Base-by-base conservation (phyloP, 768 basidiomycete species). In the Phanerochaete sordida region DNA sequence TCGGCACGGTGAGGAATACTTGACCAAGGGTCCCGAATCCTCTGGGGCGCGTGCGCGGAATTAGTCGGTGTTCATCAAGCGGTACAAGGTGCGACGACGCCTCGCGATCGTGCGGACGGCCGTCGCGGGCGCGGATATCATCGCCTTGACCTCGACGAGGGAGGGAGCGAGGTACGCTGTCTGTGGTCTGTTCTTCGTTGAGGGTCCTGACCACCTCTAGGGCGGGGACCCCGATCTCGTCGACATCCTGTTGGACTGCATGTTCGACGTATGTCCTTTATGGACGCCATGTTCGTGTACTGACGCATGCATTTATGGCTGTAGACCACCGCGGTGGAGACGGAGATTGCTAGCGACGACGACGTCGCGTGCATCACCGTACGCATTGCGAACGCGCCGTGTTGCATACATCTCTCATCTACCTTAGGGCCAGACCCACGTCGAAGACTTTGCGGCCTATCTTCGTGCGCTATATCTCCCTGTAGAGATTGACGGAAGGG, bases 241-340 rank as follows among this genome's bases (percentile, higher is more conserved):
- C 0, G 65, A 64, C 24, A 37, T 35, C 23, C 35, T 68, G 0
- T 57, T 70, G 0, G 63, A 66, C 43, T 70, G 68, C 31, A 68
- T 70, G 12, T 45, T 70, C 21, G 45, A 60, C 8, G 65, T 64
- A 46, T 15, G 60, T 64, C 13, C 27, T 48, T 39, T 31, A 5
- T 16, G 24, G 39, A n/a, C 12, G 8, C 21, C 11, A 3, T 21
- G 3, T 16, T 43, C 33, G 1, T 3, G n/a, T n/a, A n/a, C 9
- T 13, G 3, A 46, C 4, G 1, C 5, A 44, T 4, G 39, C 8
- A 43, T 19, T 19, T 4, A 9, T 28, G 13, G 2, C 9, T 43
- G 35, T 45, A 63, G 16, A 27, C 30, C 45, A 54, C 64, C 2
- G 52, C 59, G 16, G 64, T 47, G 1, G 58, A 66, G 13, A 47